Conservation (phyloP, 202 grass and related monocot genomes). For the Carex sylvatica region DNA sequence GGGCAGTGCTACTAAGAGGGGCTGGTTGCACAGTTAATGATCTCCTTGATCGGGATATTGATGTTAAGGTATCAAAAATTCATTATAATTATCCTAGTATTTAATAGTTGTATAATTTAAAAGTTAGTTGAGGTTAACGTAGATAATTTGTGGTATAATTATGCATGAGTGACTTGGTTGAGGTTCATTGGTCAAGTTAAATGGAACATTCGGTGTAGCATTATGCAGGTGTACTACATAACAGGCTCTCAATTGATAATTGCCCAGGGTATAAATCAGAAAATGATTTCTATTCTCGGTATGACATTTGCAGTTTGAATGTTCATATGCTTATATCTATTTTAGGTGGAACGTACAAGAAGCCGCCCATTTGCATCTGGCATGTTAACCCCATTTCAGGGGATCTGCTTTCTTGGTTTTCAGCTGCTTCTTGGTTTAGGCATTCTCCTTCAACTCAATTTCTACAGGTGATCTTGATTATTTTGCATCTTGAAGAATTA, state of each 20-base stretch:
- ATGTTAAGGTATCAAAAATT: conserved; percentile 46
- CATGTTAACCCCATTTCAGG: conserved; percentile 53
- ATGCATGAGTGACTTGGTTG: background rate
- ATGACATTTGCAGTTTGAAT: background rate
- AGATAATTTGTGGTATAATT: background rate
- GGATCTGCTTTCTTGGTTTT: conserved; percentile 65
- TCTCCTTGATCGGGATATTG: conserved; percentile 76
- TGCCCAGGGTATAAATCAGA: background rate
- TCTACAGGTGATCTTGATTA: conserved; percentile 51
- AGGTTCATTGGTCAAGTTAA: background rate
- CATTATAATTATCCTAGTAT: background rate
- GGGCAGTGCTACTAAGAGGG: conserved; percentile 69
- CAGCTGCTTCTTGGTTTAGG: conserved; percentile 75
- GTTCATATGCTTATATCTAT: conserved; percentile 8
- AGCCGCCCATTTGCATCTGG: conserved; percentile 74
- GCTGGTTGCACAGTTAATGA: conserved; percentile 85
- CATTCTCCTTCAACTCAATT: conserved; percentile 86
- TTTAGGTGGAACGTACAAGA: conserved; percentile 75
- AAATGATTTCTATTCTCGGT: background rate
- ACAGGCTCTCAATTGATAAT: background rate
- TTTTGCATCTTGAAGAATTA: background rate
- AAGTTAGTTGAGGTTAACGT: background rate
- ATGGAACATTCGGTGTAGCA: background rate
- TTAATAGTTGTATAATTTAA: background rate
- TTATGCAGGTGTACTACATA: background rate